Evolutionary conservation across 2,329 filamentous ascomycete genomes (phyloP), one percentile per base, ranked within the genome.

Genomic region (Biscogniauxia mediterranea): DNA sequence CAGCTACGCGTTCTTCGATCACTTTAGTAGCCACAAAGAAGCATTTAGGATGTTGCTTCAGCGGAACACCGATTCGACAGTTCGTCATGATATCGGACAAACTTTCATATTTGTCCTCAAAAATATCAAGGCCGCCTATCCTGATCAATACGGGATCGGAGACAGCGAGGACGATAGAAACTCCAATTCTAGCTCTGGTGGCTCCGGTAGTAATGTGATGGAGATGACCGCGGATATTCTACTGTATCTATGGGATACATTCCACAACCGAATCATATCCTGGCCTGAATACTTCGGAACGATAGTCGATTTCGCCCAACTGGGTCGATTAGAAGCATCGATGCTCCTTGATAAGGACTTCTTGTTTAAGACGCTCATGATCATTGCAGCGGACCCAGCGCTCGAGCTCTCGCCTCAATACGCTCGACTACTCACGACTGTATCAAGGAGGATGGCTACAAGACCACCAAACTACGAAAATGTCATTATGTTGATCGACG

Each of bases 241-340:
- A 55, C 77, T 80, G 28, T 73, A 80, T 21, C 73, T 91, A 3
- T 92, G 86, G 84, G 77, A 82, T 2, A 78, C 76, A n/a, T 86
- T 92, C 60, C 86, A 91, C 62, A 74, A 78, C 2, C 79, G 83
- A 53, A 77, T 86, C 26, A 84, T 87, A 60, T 84, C 89, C 2
- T 95, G 91, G 91, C 85, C 88, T 51, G 90, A 94, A 69, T 89
- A 89, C 61, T 94, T 94, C 71, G 83, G 84, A 13, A 81, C 90
- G n/a, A 79, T 93, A 63, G 71, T 83, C n/a, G 78, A 78, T n/a
- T 89, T 93, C 70, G 85, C 86, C 15, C 80, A 78, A 53, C 75
- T 91, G 58, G 89, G 89, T 0, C 75, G 79, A 2, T 73, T 80
- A 5, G 88, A 92, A 71, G 79, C 83, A 20, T 78, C 79, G 1